Conservation (phyloP, 768 basidiomycete species). For the Atractiella rhizophila region DNA sequence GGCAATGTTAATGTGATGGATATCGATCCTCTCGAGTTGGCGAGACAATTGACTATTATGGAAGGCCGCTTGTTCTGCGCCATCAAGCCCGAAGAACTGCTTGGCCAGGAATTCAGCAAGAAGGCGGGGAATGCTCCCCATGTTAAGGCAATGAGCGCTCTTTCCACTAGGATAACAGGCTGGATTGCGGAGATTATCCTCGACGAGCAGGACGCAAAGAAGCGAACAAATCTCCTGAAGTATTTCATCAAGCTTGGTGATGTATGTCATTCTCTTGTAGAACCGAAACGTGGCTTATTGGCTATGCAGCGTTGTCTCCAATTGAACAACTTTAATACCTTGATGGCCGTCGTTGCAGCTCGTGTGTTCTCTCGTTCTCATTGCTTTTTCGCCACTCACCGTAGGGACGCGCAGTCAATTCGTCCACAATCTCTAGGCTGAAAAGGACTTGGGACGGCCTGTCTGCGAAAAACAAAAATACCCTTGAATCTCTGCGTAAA, state of each 20-base stretch:
- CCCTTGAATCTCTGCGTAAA: slow-evolving; percentile 52
- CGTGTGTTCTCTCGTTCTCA: too few species aligned
- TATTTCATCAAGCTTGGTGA: slow-evolving; percentile 85
- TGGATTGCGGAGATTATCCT: slow-evolving; percentile 90
- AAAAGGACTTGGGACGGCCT: slow-evolving; percentile 82
- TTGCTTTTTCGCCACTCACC: too few species aligned
- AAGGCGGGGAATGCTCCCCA: slow-evolving; percentile 33
- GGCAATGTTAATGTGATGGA: slow-evolving; percentile 47
- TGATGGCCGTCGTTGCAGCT: slow-evolving; percentile 75
- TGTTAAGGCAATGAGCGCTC: slow-evolving; percentile 55
- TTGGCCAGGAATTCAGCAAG: slow-evolving; percentile 43
- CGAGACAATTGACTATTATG: slow-evolving; percentile 79
- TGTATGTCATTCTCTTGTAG: slow-evolving; percentile 28
- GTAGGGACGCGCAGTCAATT: too few species aligned
- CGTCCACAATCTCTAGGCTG: slow-evolving; percentile 73
- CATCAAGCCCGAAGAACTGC: slow-evolving; percentile 64
- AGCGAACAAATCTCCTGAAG: slow-evolving; percentile 48
- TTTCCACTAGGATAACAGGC: slow-evolving; percentile 80
- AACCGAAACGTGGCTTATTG: slow-evolving; percentile 1
- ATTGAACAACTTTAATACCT: slow-evolving; percentile 71
- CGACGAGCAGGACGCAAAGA: slow-evolving; percentile 68
- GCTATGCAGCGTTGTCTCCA: slow-evolving; percentile 46
- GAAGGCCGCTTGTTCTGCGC: slow-evolving; percentile 66
- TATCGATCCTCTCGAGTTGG: slow-evolving; percentile 74
- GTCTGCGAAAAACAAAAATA: slow-evolving; percentile 53